phyloP scores from a whole-genome alignment of 2,329 filamentous ascomycete genomes.

The Mollisia scopiformis region DNA sequence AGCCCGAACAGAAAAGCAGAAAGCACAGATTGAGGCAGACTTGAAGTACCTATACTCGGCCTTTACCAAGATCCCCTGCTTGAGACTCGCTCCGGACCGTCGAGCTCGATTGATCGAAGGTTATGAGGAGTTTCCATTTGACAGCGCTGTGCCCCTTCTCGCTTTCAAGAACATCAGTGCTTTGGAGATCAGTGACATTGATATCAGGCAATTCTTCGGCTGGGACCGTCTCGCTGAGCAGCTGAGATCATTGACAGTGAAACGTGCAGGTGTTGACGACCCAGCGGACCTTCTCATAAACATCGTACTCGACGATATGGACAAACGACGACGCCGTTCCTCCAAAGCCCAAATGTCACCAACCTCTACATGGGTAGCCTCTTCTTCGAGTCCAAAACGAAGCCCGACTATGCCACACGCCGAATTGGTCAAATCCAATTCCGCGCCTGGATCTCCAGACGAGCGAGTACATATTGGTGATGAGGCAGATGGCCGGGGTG shows the following conservation, averaged over 20 bases:
- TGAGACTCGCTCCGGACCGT: slow-evolving; percentile 90
- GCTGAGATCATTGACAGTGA: slow-evolving; percentile 84
- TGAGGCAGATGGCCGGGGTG: slow-evolving; percentile 27
- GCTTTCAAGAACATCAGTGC: slow-evolving; percentile 97
- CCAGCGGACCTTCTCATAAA: slow-evolving; percentile 87
- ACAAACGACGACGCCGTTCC: slow-evolving; percentile 84
- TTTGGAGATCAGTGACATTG: slow-evolving; percentile 91
- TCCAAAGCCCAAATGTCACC: slow-evolving; percentile 85
- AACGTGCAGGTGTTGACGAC: slow-evolving; percentile 85
- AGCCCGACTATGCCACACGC: slow-evolving; percentile 67
- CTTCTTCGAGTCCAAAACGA: slow-evolving; percentile 57
- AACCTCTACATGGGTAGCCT: slow-evolving; percentile 69
- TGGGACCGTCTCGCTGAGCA: slow-evolving; percentile 96
- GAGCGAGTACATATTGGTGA: slow-evolving; percentile 37
- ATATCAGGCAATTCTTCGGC: slow-evolving; percentile 95
- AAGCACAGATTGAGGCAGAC: slow-evolving; percentile 81
- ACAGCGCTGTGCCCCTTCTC: slow-evolving; percentile 94
- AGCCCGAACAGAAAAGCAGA: slow-evolving; percentile 87
- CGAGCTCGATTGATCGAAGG: slow-evolving; percentile 87
- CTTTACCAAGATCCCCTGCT: slow-evolving; percentile 95
- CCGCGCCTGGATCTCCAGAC: slow-evolving; percentile 54
- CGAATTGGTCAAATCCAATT: slow-evolving; percentile 69
- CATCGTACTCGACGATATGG: slow-evolving; percentile 95
- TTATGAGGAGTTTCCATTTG: slow-evolving; percentile 97
- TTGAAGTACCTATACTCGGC: slow-evolving; percentile 96